A percentile compares a stretch with the other conserved stretches of the same genome.
Conservation (phyloP, 768 basidiomycete species). For the Termitomyces sp. region DNA sequence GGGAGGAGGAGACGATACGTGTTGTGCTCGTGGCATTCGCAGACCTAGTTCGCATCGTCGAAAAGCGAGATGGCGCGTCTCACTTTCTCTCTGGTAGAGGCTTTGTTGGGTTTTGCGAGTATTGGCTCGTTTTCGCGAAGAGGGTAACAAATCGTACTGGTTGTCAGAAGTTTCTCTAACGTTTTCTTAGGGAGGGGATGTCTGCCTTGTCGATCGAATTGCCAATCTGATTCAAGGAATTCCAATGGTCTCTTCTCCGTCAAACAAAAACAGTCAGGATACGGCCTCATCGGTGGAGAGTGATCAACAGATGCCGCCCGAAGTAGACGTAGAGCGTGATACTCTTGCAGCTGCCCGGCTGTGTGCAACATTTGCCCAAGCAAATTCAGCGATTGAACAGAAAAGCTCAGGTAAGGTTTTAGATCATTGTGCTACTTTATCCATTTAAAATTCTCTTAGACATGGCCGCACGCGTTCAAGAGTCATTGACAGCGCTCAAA, state of each 20-base stretch:
- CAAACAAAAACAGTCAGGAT: constrained; percentile 1
- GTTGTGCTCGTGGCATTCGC: constrained; percentile 38
- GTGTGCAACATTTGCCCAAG: constrained; percentile 38
- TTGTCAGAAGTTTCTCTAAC: background rate
- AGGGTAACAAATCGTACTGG: constrained; percentile 32
- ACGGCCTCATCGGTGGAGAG: background rate
- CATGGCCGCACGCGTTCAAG: constrained; percentile 12
- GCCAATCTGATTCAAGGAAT: constrained; percentile 29
- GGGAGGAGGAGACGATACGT: constrained; percentile 26
- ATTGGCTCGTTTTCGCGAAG: constrained; percentile 64
- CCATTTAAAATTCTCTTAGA: constrained; percentile 7
- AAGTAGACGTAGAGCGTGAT: constrained; percentile 8
- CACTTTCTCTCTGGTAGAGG: constrained; percentile 42
- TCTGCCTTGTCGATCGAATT: constrained; percentile 41
- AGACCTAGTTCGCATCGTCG: constrained; percentile 35
- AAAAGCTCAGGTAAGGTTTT: constrained; percentile 11
- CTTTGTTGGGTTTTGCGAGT: constrained; percentile 64
- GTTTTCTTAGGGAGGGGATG: constrained; percentile 38
- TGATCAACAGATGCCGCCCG: background rate
- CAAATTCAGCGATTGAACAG: constrained; percentile 32
- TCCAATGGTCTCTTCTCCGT: constrained; percentile 14
- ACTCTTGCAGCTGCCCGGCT: constrained; percentile 33
- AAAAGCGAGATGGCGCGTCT: constrained; percentile 26
- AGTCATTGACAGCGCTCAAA: constrained; percentile 15
- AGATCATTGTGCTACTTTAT: background rate